phyloP scores from a whole-genome alignment of 164 flowering plant species.

The Stephania cephalantha region DNA sequence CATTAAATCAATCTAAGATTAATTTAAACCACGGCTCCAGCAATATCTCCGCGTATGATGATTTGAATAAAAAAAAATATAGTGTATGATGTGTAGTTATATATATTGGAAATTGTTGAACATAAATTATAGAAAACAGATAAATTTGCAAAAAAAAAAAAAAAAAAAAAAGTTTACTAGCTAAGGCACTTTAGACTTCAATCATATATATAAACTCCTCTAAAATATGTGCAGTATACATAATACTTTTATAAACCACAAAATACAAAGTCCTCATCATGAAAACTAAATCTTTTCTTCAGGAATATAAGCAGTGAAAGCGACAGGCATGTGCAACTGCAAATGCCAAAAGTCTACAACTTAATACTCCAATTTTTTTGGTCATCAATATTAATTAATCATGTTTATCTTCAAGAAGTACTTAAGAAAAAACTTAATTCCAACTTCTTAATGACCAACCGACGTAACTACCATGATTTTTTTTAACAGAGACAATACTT shows the following conservation, averaged over 20 bases:
- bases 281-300: background rate
- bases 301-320: constrained; percentile 6
- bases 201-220: too few species aligned
- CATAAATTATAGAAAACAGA: too few species aligned
- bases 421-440: background rate
- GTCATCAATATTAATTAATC: background rate
- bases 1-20: too few species aligned
- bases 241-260: background rate
- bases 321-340: constrained; percentile 13
- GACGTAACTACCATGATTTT: constrained; percentile 3
- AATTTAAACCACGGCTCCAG: too few species aligned
- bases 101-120: too few species aligned
- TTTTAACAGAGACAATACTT: background rate
- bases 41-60: too few species aligned
- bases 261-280: background rate
- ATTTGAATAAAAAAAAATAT: too few species aligned
- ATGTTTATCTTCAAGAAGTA: background rate
- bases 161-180: too few species aligned
- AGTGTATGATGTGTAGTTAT: too few species aligned
- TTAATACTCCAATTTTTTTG: background rate
- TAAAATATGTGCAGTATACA: too few species aligned
- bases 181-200: too few species aligned
- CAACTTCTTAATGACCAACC: background rate
- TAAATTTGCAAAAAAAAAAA: too few species aligned
- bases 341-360: background rate